Base-by-base conservation (phyloP, 2,329 filamentous ascomycete genomes). In the Trichoderma lentiforme region DNA sequence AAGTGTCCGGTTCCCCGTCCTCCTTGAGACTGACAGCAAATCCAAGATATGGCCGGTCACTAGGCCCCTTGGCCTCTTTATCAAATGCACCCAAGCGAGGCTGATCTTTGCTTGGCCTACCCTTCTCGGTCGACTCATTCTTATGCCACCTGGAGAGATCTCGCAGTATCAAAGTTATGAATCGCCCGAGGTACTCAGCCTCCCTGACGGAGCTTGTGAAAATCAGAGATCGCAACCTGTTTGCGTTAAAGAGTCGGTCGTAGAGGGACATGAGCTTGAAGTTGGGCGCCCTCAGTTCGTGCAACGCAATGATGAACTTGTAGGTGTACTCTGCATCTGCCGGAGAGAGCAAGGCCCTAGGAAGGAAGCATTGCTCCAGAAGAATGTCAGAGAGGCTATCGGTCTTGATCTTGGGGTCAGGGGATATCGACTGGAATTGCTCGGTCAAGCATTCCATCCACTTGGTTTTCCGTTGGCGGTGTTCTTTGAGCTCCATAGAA, bases 321-420 rank as follows among this genome's bases (percentile, higher is more conserved):
- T 95, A 97, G 70, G 90, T 92, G 83, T 93, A 99, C 76, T 97
- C 93, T 0, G 95, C 93, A 80, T 99, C 96, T 64, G 92, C 87
- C 1, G 94, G 90, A 0, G 95, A 97, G 34, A 97, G 85, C 30
- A 96, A 87, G 21, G 97, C 86, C 56, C 96, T 91, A 11, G 96
- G 96, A n/a, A 98, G 82, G 75, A 99, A 90, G 79, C 96, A 99
- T 76, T 97, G 91, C 81, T 98, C 94, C 11, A 99, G 87, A 21
- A 99, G 83, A 4, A 89, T 87, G 76, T 94, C 90, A 67, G 95
- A 93, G 5, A 97, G 86, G 8, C 84, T 85, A 72, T 92, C 90
- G 51, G 87, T 83, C 76, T 90, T 92, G 26, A 87, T 84, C 73
- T 88, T 86, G 74, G 90, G 86, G 11, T 88, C 86, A 5, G 87